Base-by-base conservation (phyloP, 768 basidiomycete species). In the Leccinum boreale region DNA sequence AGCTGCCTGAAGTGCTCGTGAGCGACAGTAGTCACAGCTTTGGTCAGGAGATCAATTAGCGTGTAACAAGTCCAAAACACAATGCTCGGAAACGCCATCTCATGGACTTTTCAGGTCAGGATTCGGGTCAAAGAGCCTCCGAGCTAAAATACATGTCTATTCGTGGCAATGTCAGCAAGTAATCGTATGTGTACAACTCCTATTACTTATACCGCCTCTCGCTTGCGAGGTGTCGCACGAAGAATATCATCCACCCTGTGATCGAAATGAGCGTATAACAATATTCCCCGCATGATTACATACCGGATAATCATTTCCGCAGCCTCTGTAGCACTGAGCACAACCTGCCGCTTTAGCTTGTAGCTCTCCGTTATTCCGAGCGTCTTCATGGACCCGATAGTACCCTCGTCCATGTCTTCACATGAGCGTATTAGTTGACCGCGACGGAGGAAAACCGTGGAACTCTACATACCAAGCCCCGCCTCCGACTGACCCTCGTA, bases 251-350 rank as follows among this genome's bases (percentile, higher is more conserved):
- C 95, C 51, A 96, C 94, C 55, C 91, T 94, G 57, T 9, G 52
- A 28, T 51, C 11, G 17, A 31, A 36, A 57, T 62, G 50, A 61
- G 52, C 39, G 55, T 44, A 35, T 8, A 51, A 10, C 50, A 35
- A 47, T n/a, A 9, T 26, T 28, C 24, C 5, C 14, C 19, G 51
- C 50, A 36, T 8, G 2, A 9, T 9, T 17, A 72, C 84, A 26
- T 75, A 90, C 89, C 96, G 84, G 62, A 99, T 83, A 64, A 99
- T 98, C 96, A 98, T 98, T 79, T 98, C 97, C 2, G 93, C 90
- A 17, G 95, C 97, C 71, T 99, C 97, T 57, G 87, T 92, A 1
- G 97, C 95, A 67, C 93, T 96, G 49, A 91, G 75, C 4, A 99
- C 89, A 1, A 98, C 95, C 74, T 98, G 95, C 42, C 88, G 80